phyloP scores from a whole-genome alignment of 805 yeast species.

The Starmerella bombicola region DNA sequence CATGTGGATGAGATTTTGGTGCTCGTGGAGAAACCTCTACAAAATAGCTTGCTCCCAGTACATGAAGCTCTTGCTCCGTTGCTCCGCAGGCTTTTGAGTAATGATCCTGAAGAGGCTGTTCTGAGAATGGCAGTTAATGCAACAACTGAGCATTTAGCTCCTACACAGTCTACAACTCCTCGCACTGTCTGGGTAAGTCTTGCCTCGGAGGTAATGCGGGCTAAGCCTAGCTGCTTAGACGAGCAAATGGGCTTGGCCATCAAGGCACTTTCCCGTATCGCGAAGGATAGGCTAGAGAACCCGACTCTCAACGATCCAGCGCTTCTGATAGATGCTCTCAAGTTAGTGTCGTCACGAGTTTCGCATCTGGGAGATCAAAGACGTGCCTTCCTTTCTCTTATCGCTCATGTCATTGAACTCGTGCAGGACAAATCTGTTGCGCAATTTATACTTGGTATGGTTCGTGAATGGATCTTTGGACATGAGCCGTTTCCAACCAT shows the following conservation, averaged over 20 bases:
- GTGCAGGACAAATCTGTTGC: slow-evolving; percentile 67
- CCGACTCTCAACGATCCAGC: slow-evolving; percentile 14
- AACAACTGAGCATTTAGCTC: slow-evolving; percentile 11
- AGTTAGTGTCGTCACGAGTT: slow-evolving; percentile 67
- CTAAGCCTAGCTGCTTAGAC: slow-evolving; percentile 62
- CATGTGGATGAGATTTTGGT: slow-evolving; percentile 58
- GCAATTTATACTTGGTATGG: slow-evolving; percentile 61
- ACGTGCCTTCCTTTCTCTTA: slow-evolving; percentile 67
- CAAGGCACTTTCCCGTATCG: slow-evolving; percentile 50
- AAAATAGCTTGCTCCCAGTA: slow-evolving; percentile 71
- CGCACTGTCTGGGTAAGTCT: slow-evolving; percentile 46
- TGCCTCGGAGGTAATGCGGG: slow-evolving; percentile 58
- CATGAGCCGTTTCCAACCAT: slow-evolving; percentile 82
- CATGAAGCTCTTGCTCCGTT: slow-evolving; percentile 76
- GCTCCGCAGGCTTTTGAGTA: slow-evolving; percentile 29
- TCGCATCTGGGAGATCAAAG: slow-evolving; percentile 87
- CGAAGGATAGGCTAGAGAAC: slow-evolving; percentile 18
- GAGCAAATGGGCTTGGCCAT: slow-evolving; percentile 62
- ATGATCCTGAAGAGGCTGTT: slow-evolving; percentile 9
- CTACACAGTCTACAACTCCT: slow-evolving; percentile 2
- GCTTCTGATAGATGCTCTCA: slow-evolving; percentile 60
- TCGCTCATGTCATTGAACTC: slow-evolving; percentile 83
- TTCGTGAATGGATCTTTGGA: slow-evolving; percentile 75
- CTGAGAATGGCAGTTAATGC: slow-evolving; percentile 9
- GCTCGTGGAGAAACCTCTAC: slow-evolving; percentile 66